Conservation (phyloP, 2,329 filamentous ascomycete species). For the Fusarium verrucosum region DNA sequence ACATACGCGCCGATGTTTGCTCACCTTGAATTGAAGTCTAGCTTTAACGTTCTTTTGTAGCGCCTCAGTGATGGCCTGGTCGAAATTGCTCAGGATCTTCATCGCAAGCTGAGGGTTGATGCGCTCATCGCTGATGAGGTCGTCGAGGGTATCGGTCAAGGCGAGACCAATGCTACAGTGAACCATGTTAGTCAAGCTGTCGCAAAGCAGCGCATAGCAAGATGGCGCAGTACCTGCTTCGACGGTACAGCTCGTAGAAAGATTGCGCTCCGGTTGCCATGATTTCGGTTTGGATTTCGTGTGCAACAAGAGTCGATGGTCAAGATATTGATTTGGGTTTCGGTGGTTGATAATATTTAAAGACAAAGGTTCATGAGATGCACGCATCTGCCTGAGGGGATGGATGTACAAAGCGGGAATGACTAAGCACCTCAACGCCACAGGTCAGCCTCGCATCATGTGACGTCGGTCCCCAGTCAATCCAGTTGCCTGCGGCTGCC, state of each 20-base stretch:
- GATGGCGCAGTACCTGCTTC: constrained; percentile 81
- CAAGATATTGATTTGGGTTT: not conserved
- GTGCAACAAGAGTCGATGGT: not conserved
- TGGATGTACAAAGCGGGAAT: constrained; percentile 16
- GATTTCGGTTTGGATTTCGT: constrained; percentile 12
- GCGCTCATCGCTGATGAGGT: constrained; percentile 90
- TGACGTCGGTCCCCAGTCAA: constrained; percentile 46
- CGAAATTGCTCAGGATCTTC: constrained; percentile 97
- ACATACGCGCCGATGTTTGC: not conserved
- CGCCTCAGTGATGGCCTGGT: constrained; percentile 90
- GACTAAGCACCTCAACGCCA: constrained; percentile 40
- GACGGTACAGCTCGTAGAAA: constrained; percentile 95
- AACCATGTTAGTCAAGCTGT: constrained; percentile 41
- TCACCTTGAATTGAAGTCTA: constrained; percentile 92
- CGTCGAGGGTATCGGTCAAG: constrained; percentile 95
- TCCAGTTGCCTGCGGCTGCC: constrained; percentile 36
- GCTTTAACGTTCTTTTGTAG: constrained; percentile 92
- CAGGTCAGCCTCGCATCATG: constrained; percentile 48
- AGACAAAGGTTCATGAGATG: constrained; percentile 27
- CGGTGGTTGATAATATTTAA: constrained; percentile 15
- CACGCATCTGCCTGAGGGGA: constrained; percentile 17
- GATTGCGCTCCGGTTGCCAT: constrained; percentile 65
- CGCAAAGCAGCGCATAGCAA: constrained; percentile 46
- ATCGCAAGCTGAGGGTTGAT: constrained; percentile 99
- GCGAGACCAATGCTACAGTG: constrained; percentile 83